phyloP scores from a whole-genome alignment of 768 basidiomycete genomes.

The Leccinum ochraceum region DNA sequence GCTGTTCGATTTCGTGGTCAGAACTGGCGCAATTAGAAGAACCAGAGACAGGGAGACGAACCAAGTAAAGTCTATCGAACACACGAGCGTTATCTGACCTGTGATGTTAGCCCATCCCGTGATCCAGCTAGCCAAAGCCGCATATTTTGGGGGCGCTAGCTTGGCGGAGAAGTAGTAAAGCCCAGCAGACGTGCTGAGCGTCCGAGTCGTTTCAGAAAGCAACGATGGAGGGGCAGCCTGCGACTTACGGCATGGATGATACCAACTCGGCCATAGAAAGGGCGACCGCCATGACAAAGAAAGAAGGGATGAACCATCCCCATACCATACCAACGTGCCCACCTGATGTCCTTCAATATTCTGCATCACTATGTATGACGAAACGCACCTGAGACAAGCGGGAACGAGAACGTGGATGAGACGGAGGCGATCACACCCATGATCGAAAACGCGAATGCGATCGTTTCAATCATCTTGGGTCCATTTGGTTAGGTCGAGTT shows the following conservation, averaged over 20 bases:
- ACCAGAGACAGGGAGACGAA: slow-evolving; percentile 19
- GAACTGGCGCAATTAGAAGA: not conserved
- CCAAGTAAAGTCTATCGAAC: slow-evolving; percentile 75
- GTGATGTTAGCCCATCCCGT: slow-evolving; percentile 74
- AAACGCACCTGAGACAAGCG: slow-evolving; percentile 55
- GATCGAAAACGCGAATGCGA: slow-evolving; percentile 67
- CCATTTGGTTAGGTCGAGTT: slow-evolving; percentile 2
- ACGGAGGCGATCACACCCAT: slow-evolving; percentile 76
- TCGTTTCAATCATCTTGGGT: slow-evolving; percentile 51
- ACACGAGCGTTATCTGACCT: slow-evolving; percentile 68
- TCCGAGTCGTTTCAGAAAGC: not conserved
- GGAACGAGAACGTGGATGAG: slow-evolving; percentile 65
- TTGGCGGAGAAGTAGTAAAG: slow-evolving; percentile 80
- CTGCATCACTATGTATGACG: not conserved
- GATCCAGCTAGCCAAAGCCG: slow-evolving; percentile 60
- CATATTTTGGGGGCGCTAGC: slow-evolving; percentile 60
- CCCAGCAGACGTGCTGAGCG: slow-evolving; percentile 68
- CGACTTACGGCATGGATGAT: slow-evolving; percentile 73
- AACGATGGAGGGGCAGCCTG: not conserved
- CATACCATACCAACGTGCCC: slow-evolving; percentile 79
- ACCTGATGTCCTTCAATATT: slow-evolving; percentile 37
- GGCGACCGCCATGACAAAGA: slow-evolving; percentile 68
- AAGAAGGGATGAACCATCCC: slow-evolving; percentile 72
- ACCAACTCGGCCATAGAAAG: slow-evolving; percentile 73
- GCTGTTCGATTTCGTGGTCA: slow-evolving; percentile 29